Evolutionary conservation across 345 rosid species (phyloP).

Genomic region (Clarkia xantiana): DNA sequence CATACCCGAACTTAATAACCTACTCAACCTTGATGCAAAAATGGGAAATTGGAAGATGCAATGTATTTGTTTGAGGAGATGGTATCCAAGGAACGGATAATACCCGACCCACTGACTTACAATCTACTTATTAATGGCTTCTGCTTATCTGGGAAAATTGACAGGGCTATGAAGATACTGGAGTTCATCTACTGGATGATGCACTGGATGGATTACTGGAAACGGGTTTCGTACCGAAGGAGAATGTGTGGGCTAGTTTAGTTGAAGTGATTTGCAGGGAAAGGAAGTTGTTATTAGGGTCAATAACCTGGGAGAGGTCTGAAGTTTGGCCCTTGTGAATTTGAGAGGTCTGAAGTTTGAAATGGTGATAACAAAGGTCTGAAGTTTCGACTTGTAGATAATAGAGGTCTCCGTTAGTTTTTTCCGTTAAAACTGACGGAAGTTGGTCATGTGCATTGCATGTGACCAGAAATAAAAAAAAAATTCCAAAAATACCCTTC

Average conservation of each 20-base stretch:
- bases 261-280: conserved; percentile 51
- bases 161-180: conserved; percentile 52
- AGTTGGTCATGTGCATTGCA: too few species aligned
- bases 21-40: conserved; percentile 60
- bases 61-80: conserved; percentile 63
- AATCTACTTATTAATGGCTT: conserved; percentile 75
- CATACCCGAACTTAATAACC: conserved; percentile 67
- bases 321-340: too few species aligned
- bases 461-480: too few species aligned
- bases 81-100: conserved; percentile 55
- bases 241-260: conserved; percentile 42
- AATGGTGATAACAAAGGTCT: too few species aligned
- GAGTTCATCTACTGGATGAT: conserved; percentile 48
- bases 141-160: conserved; percentile 51
- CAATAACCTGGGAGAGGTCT: too few species aligned
- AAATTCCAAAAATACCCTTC: too few species aligned
- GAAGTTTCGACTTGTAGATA: too few species aligned
- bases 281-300: conserved; percentile 56
- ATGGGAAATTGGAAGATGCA: conserved; percentile 58
- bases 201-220: conserved; percentile 38
- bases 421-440: too few species aligned
- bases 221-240: conserved; percentile 51
- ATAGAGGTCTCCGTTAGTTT: too few species aligned
- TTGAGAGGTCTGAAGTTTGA: too few species aligned
- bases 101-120: conserved; percentile 67